Evolutionary conservation across 176 grass and related monocot species (phyloP).

Genomic region (Aechmea fasciata): DNA sequence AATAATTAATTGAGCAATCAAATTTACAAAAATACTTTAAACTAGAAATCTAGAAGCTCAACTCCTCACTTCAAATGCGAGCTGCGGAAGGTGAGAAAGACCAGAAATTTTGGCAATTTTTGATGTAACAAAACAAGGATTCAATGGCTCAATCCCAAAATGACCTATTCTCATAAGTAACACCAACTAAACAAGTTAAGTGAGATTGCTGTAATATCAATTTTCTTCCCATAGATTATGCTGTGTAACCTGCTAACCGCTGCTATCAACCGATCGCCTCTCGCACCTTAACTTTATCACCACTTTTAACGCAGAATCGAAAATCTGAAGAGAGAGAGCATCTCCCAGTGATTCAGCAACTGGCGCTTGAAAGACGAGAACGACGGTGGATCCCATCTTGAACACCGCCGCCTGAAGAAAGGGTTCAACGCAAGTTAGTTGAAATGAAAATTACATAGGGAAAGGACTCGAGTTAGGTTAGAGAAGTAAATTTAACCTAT

Average conservation of each 20-base stretch:
- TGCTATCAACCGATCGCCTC: slow-evolving; percentile 56
- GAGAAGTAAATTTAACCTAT: slow-evolving; percentile 13
- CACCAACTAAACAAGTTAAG: too few species aligned
- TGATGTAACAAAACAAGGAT: not conserved
- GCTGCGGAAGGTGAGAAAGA: not conserved
- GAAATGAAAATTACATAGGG: not conserved
- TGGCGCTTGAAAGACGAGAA: slow-evolving; percentile 80
- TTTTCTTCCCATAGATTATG: not conserved
- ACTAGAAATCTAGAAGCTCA: too few species aligned
- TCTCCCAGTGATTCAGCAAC: slow-evolving; percentile 22
- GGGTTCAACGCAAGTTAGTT: not conserved
- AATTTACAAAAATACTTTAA: too few species aligned
- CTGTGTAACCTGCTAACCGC: not conserved
- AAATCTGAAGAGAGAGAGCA: slow-evolving; percentile 25
- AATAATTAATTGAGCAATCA: too few species aligned
- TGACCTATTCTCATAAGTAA: not conserved
- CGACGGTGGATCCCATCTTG: slow-evolving; percentile 74
- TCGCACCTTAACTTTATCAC: slow-evolving; percentile 64
- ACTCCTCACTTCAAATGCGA: too few species aligned
- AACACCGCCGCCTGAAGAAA: slow-evolving; percentile 51
- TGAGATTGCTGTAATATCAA: too few species aligned
- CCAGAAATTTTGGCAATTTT: not conserved
- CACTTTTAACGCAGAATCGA: slow-evolving; percentile 45
- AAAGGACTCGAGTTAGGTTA: not conserved
- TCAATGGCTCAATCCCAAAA: not conserved